Evolutionary conservation across 2,329 filamentous ascomycete species (phyloP).

Genomic region (Penicillium sp.): DNA sequence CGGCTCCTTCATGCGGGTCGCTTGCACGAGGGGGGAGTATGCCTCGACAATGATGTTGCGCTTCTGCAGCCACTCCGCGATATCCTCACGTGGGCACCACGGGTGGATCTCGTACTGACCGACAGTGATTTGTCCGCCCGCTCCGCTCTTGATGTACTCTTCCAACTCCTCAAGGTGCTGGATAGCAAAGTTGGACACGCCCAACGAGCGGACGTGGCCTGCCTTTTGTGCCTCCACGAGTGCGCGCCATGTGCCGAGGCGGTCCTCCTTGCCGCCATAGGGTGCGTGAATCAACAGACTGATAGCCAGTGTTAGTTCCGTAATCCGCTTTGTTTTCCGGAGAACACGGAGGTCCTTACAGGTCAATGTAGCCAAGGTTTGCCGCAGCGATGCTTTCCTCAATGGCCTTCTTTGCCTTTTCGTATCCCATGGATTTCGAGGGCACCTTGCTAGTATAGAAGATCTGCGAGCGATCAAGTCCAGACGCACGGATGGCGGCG

Average conservation of each 20-base stretch:
- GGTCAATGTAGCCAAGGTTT: slow-evolving; percentile 64
- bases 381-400: slow-evolving; percentile 61
- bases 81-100: slow-evolving; percentile 77
- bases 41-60: slow-evolving; percentile 61
- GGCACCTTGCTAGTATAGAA: slow-evolving; percentile 65
- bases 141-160: slow-evolving; percentile 38
- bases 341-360: slow-evolving; percentile 42
- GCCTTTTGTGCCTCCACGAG: slow-evolving; percentile 41
- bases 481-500: slow-evolving; percentile 52
- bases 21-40: slow-evolving; percentile 49
- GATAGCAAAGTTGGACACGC: slow-evolving; percentile 43
- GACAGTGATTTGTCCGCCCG: slow-evolving; percentile 69
- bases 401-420: slow-evolving; percentile 62
- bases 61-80: slow-evolving; percentile 71
- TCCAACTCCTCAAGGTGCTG: slow-evolving; percentile 43
- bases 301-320: slow-evolving; percentile 5
- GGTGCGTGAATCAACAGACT: slow-evolving; percentile 43
- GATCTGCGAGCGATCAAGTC: slow-evolving; percentile 53
- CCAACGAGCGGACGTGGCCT: slow-evolving; percentile 41
- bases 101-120: slow-evolving; percentile 90
- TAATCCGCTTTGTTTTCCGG: not conserved
- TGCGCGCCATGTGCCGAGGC: slow-evolving; percentile 42
- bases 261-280: slow-evolving; percentile 38
- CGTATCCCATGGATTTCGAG: slow-evolving; percentile 56
- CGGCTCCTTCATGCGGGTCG: slow-evolving; percentile 52